phyloP scores from a whole-genome alignment of 768 basidiomycete genomes.

The Tylopilus rubrobrunneus region DNA sequence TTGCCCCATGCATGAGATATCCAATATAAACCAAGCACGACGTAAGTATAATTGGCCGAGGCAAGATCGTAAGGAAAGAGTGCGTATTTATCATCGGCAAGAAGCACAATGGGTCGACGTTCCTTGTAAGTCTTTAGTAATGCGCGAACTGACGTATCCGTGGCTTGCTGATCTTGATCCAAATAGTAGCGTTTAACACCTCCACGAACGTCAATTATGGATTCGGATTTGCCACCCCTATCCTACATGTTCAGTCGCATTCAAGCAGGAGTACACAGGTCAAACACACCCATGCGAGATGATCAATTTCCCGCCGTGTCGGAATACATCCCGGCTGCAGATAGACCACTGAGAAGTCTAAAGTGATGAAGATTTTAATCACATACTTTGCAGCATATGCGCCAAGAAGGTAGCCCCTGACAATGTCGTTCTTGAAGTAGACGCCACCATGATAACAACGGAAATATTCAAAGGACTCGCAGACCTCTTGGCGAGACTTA shows the following conservation, averaged over 20 bases:
- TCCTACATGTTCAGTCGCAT: neutral
- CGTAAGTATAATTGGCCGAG: conserved; percentile 46
- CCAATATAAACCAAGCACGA: conserved; percentile 57
- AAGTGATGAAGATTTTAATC: neutral
- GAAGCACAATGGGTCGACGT: conserved; percentile 59
- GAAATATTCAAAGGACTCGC: conserved; percentile 70
- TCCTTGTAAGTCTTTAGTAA: conserved; percentile 54
- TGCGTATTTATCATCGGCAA: conserved; percentile 72
- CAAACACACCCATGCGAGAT: conserved; percentile 75
- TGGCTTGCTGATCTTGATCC: conserved; percentile 63
- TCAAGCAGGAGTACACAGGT: neutral
- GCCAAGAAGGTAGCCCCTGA: conserved; percentile 74
- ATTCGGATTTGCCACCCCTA: conserved; percentile 70
- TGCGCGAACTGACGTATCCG: conserved; percentile 69
- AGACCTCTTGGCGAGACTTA: conserved; percentile 81
- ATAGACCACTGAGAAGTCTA: conserved; percentile 8
- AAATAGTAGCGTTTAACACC: conserved; percentile 38
- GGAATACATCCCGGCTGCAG: conserved; percentile 64
- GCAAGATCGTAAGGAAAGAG: conserved; percentile 69
- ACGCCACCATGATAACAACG: conserved; percentile 77
- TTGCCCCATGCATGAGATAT: conserved; percentile 57
- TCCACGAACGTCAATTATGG: conserved; percentile 38
- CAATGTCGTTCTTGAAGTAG: conserved; percentile 56
- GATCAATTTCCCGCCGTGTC: conserved; percentile 62
- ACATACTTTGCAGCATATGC: conserved; percentile 63